phyloP scores from a whole-genome alignment of 2,329 filamentous ascomycete genomes.

The Harringtonia aguacate region DNA sequence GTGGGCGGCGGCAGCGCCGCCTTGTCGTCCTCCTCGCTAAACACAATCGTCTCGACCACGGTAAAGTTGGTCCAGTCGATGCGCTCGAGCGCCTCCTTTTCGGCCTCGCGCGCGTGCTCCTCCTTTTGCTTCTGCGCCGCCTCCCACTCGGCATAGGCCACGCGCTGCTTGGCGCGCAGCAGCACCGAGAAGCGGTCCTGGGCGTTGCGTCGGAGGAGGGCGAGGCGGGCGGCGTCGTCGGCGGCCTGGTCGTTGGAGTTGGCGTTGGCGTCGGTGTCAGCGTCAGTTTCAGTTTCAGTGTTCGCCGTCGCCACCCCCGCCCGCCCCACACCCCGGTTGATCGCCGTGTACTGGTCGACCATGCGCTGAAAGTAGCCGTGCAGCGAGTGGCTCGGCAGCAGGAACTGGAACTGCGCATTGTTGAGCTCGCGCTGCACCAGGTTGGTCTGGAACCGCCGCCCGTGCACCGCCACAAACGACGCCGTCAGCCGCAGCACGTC shows the following conservation, averaged over 20 bases:
- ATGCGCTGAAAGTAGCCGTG: conserved; percentile 92
- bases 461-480: conserved; percentile 85
- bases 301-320: conserved; percentile 46
- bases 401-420: conserved; percentile 93
- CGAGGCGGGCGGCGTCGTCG: conserved; percentile 57
- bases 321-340: conserved; percentile 53
- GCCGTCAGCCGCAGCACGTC: conserved; percentile 67
- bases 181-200: conserved; percentile 73
- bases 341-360: conserved; percentile 83
- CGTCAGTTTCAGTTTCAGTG: conserved; percentile 91
- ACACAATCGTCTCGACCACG: conserved; percentile 88
- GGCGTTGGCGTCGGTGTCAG: conserved; percentile 56
- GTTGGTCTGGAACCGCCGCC: conserved; percentile 81
- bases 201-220: conserved; percentile 62
- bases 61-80: conserved; percentile 99
- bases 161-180: conserved; percentile 70
- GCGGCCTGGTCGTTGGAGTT: conserved; percentile 56
- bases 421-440: conserved; percentile 79
- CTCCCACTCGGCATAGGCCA: conserved; percentile 78
- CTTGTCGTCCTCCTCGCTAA: conserved; percentile 80
- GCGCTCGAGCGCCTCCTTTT: conserved; percentile 64
- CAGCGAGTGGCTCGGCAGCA: conserved; percentile 88
- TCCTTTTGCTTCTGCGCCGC: conserved; percentile 85
- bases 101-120: conserved; percentile 72
- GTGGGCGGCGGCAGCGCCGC: conserved; percentile 81